Conservation (phyloP, 805 yeast genomes). For the Ogataea degrootiae region DNA sequence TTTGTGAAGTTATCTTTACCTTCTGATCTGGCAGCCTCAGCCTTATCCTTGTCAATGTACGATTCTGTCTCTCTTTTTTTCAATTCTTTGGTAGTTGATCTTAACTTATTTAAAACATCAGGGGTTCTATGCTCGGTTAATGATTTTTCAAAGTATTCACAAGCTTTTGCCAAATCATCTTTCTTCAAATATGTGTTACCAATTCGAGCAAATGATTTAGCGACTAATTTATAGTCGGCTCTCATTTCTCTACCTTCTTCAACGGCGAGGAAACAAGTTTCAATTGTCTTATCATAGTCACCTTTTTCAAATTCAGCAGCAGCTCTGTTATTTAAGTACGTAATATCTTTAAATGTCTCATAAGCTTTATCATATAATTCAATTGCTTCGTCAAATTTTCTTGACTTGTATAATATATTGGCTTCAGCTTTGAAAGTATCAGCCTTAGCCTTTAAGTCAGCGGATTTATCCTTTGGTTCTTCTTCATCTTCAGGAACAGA, state of each 20-base stretch:
- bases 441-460: conserved; percentile 44
- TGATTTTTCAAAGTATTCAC: conserved; percentile 78
- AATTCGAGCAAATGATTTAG: conserved; percentile 89
- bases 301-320: conserved; percentile 98
- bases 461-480: conserved; percentile 24
- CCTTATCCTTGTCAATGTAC: conserved; percentile 85
- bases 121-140: conserved; percentile 97
- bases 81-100: conserved; percentile 80
- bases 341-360: conserved; percentile 75
- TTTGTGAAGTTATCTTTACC: conserved; percentile 88
- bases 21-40: conserved; percentile 89
- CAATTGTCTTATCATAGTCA: conserved; percentile 79
- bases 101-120: conserved; percentile 80
- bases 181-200: conserved; percentile 79
- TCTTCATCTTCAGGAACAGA: conserved; percentile 29
- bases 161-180: conserved; percentile 69
- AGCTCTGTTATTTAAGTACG: conserved; percentile 91
- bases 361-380: conserved; percentile 82
- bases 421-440: conserved; percentile 79
- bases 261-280: conserved; percentile 75
- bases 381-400: conserved; percentile 91
- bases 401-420: conserved; percentile 77
- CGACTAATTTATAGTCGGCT: conserved; percentile 87
- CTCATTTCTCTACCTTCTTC: conserved; percentile 86
- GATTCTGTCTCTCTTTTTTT: conserved; percentile 72